Evolutionary conservation across 2,329 filamentous ascomycete genomes (phyloP).

Genomic region (Microdochium nivale): DNA sequence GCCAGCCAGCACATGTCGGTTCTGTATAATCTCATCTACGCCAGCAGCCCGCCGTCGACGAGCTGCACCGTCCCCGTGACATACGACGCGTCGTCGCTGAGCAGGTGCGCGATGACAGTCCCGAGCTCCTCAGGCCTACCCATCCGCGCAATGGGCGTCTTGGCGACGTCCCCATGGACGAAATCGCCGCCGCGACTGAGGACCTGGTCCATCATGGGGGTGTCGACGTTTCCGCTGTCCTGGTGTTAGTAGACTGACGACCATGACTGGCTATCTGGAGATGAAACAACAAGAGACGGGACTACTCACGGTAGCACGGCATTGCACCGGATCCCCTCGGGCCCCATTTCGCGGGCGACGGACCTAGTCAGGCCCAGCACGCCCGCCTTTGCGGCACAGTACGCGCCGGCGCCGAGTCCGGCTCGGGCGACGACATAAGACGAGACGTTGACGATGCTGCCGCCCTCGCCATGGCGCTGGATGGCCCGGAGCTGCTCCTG

Average conservation of each 20-base stretch:
- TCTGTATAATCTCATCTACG: background rate
- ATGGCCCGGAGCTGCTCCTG: constrained; percentile 22
- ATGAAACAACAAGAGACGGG: background rate
- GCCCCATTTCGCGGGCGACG: constrained; percentile 20
- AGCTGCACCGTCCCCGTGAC: constrained; percentile 10
- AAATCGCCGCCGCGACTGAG: constrained; percentile 7
- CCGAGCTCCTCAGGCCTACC: constrained; percentile 22
- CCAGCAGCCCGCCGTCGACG: background rate
- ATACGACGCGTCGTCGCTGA: constrained; percentile 20
- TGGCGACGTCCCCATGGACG: constrained; percentile 5
- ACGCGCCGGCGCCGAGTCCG: constrained; percentile 18
- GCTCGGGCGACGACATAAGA: constrained; percentile 24
- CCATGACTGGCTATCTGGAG: background rate
- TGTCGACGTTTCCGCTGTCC: constrained; percentile 19
- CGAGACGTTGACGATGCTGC: constrained; percentile 37
- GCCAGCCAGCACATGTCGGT: background rate
- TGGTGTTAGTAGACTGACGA: background rate
- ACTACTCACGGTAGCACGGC: constrained; percentile 19
- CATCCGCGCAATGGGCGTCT: constrained; percentile 12
- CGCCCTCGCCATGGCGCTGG: constrained; percentile 13
- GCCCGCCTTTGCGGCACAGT: constrained; percentile 20
- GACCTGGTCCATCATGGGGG: constrained; percentile 13
- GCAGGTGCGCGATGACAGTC: constrained; percentile 23
- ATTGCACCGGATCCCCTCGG: constrained; percentile 17
- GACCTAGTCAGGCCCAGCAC: constrained; percentile 18